These are phyloP conservation scores for Pisolithus orientalis DNA, from an alignment of 768 basidiomycete genomes.

Conservation along the genomic window DNA sequence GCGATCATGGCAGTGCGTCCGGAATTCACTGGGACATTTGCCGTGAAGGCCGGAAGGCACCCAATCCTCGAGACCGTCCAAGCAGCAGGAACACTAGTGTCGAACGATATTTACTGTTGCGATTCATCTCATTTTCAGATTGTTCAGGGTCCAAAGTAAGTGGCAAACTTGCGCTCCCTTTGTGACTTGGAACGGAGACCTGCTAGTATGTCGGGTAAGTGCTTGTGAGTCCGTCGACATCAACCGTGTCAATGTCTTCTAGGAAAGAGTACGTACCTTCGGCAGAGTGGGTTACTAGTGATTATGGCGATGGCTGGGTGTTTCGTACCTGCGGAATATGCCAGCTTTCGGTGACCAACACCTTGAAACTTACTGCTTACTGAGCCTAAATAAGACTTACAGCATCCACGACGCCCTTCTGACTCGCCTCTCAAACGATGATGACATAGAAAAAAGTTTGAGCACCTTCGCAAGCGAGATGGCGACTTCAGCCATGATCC, in stretches of 20 bases:
- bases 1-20: slow-evolving; percentile 59
- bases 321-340: slow-evolving; percentile 92
- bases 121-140: slow-evolving; percentile 84
- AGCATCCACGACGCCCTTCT: slow-evolving; percentile 82
- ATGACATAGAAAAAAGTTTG: slow-evolving; percentile 81
- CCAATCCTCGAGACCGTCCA: slow-evolving; percentile 78
- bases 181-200: not conserved
- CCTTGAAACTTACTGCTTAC: not conserved
- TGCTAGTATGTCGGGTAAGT: slow-evolving; percentile 53
- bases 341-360: slow-evolving; percentile 63
- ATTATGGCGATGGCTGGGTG: slow-evolving; percentile 88
- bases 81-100: slow-evolving; percentile 61
- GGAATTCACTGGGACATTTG: slow-evolving; percentile 84
- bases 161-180: slow-evolving; percentile 4
- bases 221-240: not conserved
- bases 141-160: slow-evolving; percentile 85
- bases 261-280: slow-evolving; percentile 92
- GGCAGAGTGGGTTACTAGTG: slow-evolving; percentile 77
- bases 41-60: slow-evolving; percentile 85
- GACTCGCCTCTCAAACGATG: slow-evolving; percentile 88
- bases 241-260: not conserved
- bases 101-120: slow-evolving; percentile 89
- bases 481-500: slow-evolving; percentile 86
- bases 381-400: not conserved
- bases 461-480: slow-evolving; percentile 97